Percentiles rank a stretch among this genome's conserved stretches.
Evolutionary conservation across 1,284 basidiomycete species (phyloP).

Genomic region (Naganishia liquefaciens): DNA sequence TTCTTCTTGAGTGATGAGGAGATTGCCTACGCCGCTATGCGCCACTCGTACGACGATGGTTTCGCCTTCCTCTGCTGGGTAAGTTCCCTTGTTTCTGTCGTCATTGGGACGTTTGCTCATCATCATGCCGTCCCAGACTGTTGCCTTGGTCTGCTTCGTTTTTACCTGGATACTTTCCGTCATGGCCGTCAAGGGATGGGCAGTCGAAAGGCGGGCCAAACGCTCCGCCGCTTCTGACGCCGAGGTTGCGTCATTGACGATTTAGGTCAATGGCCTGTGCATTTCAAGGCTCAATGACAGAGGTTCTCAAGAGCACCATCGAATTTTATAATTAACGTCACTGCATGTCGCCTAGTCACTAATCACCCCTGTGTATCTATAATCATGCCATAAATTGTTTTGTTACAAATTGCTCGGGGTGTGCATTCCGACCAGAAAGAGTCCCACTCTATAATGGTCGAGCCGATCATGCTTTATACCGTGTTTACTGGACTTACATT

Average conservation of each 20-base stretch:
- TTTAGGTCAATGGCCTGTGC: neutral
- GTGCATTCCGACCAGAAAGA: no score
- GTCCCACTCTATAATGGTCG: no score
- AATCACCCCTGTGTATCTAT: no score
- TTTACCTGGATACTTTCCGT: constrained; percentile 76
- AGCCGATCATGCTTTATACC: no score
- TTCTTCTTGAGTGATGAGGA: constrained; percentile 94
- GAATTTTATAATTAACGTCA: no score
- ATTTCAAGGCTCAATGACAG: neutral
- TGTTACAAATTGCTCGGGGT: no score
- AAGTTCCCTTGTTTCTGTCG: neutral
- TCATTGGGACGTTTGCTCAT: neutral
- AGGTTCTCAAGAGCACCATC: no score
- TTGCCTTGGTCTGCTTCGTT: constrained; percentile 77
- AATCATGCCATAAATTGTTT: no score
- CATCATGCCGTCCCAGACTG: constrained; percentile 42
- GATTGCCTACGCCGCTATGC: constrained; percentile 86
- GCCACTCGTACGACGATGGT: constrained; percentile 79
- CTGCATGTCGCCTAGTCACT: no score
- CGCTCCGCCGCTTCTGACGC: neutral
- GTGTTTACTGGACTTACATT: no score
- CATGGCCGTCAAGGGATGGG: constrained; percentile 75
- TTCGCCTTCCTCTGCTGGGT: constrained; percentile 48
- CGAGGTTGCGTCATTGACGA: neutral
- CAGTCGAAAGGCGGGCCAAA: constrained; percentile 30